Evolutionary conservation across 768 basidiomycete genomes (phyloP).

Genomic region (Panus rudis): DNA sequence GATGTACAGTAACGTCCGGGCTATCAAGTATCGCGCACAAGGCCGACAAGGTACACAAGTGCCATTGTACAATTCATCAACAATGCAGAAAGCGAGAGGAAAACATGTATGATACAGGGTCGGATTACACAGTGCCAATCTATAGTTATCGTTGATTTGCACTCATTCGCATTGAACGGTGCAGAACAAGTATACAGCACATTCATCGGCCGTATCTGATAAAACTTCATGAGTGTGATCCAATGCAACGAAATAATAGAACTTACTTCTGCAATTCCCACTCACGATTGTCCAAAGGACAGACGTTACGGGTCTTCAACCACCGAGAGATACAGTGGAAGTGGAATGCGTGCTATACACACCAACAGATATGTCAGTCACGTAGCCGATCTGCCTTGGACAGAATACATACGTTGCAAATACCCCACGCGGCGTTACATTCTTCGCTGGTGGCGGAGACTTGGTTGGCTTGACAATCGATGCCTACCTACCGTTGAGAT

Average conservation of each 20-base stretch:
- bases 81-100: too few species aligned
- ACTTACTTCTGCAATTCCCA: slow-evolving; percentile 95
- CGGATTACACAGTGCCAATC: too few species aligned
- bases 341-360: slow-evolving; percentile 88
- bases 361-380: slow-evolving; percentile 3
- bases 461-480: slow-evolving; percentile 99
- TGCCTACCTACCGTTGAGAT: slow-evolving; percentile 49
- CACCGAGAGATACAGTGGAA: slow-evolving; percentile 99
- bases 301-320: slow-evolving; percentile 96
- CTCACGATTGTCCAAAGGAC: slow-evolving; percentile 91
- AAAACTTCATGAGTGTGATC: background rate
- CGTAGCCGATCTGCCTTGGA: background rate
- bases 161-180: too few species aligned
- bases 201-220: too few species aligned
- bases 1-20: too few species aligned
- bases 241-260: background rate
- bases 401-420: slow-evolving; percentile 74
- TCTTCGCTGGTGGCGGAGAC: slow-evolving; percentile 95
- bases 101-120: too few species aligned
- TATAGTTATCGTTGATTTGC: too few species aligned
- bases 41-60: too few species aligned
- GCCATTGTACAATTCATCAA: too few species aligned
- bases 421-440: slow-evolving; percentile 98
- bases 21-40: too few species aligned
- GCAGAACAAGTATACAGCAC: too few species aligned